Evolutionary conservation across 2,329 filamentous ascomycete species (phyloP), one percentile per base, ranked within the genome.

Genomic region (Lecanicillium sp.): DNA sequence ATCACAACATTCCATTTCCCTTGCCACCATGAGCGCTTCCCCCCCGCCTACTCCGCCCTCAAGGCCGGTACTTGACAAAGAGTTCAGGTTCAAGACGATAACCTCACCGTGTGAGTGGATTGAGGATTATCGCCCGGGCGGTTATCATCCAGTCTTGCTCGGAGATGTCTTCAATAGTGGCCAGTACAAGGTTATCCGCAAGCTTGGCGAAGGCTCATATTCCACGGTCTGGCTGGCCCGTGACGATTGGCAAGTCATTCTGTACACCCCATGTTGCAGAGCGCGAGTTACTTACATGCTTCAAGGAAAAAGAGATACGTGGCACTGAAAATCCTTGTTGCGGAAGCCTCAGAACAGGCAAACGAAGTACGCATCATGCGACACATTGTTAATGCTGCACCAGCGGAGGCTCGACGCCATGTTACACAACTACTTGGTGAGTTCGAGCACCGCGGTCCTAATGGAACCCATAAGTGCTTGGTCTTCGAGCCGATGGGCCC

Each of bases 201-300:
- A 72, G 47, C 52, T 71, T 25, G 66, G 66, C 29, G 62, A 56
- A 27, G 66, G 68, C 18, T 58, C 59, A 3, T 68, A 51, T 44
- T 67, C 64, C 3, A 71, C 66, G 1, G 65, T 70, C 15, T 72
- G 66, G 68, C 56, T 70, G 30, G 66, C 60, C 17, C 49, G 37
- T 28, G 59, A 64, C 44, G 28, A 43, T 11, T 48, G 27, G 55
- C 51, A 50, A 46, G 39, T 41, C 17, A 28, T 20, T 11, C 10
- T 39, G 29, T 37, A 3, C 40, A 34, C 20, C 12, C 13, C 13
- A 34, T 17, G 4, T 28, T 42, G 25, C 40, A 9, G 9, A n/a
- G n/a, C n/a, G 14, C 19, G 11, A 3, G 17, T 27, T 17, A n/a
- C 17, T 40, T 8, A 38, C 28, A 37, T 37, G 15, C 27, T 34